phyloP scores from a whole-genome alignment of 306 rosid genomes.

The Crotalaria pallida region DNA sequence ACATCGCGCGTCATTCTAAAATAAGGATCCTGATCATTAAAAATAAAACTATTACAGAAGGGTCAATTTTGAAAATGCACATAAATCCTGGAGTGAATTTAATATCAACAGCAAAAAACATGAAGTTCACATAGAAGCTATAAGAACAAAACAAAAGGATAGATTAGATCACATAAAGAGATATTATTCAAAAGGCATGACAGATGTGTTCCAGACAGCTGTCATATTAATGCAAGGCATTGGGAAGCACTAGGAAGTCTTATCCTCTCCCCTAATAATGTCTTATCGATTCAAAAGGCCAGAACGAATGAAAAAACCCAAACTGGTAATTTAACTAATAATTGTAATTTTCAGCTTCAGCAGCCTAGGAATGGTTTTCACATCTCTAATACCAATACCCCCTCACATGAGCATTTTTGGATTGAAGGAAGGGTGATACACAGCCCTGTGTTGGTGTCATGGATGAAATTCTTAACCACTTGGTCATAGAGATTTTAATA shows the following conservation, averaged over 20 bases:
- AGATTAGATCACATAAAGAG: not conserved
- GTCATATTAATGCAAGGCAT: not conserved
- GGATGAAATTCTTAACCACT: not conserved
- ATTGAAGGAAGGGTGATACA: not conserved
- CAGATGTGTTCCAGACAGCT: not conserved
- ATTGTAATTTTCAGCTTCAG: not conserved
- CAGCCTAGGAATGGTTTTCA: not conserved
- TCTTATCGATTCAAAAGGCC: not conserved
- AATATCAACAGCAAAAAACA: not conserved
- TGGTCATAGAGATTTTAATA: not conserved
- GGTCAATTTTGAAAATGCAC: not conserved
- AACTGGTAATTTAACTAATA: not conserved
- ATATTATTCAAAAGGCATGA: not conserved
- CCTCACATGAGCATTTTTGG: not conserved
- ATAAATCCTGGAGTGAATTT: not conserved
- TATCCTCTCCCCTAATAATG: not conserved
- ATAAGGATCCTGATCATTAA: constrained; percentile 76
- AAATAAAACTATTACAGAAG: constrained; percentile 12
- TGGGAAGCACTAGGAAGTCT: not conserved
- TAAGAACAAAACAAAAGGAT: not conserved
- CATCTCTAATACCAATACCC: not conserved
- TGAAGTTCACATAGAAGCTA: not conserved
- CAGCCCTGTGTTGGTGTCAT: not conserved
- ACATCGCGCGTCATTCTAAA: constrained; percentile 97
- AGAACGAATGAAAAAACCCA: not conserved